These are phyloP conservation scores for Monosporascus sp. DNA, from an alignment of 2,329 filamentous ascomycete genomes.

Conservation along the genomic window DNA sequence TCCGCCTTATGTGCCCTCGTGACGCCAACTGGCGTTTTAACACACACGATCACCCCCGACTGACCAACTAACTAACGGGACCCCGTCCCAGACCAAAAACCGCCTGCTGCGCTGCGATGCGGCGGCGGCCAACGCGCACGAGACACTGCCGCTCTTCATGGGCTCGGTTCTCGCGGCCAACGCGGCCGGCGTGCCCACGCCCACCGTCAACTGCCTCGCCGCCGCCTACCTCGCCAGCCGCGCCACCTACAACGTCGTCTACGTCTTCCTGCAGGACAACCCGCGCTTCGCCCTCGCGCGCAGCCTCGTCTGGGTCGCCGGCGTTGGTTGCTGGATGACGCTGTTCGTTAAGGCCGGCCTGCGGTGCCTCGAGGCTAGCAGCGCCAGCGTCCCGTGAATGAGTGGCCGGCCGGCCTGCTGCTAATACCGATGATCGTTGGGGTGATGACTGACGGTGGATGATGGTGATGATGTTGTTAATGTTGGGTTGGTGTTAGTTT, in stretches of 20 bases:
- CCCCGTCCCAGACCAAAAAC: slow-evolving; percentile 11
- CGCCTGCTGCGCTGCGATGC: slow-evolving; percentile 16
- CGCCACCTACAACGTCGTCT: slow-evolving; percentile 35
- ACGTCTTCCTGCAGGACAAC: slow-evolving; percentile 39
- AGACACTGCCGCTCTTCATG: slow-evolving; percentile 15
- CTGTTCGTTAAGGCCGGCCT: slow-evolving; percentile 39
- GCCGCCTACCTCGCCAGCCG: slow-evolving; percentile 36
- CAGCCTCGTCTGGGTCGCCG: slow-evolving; percentile 31
- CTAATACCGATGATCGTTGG: no score
- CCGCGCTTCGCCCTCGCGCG: slow-evolving; percentile 31
- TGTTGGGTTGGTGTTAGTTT: no score
- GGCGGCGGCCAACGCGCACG: slow-evolving; percentile 14
- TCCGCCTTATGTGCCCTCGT: no score
- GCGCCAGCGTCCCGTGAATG: not conserved
- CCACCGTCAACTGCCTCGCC: slow-evolving; percentile 35
- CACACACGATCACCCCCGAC: no score
- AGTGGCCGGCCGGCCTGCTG: not conserved
- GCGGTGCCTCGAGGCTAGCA: slow-evolving; percentile 9
- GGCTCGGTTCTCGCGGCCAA: slow-evolving; percentile 40
- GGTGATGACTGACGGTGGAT: no score
- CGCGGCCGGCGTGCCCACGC: slow-evolving; percentile 31
- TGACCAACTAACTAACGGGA: no score
- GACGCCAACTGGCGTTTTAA: no score
- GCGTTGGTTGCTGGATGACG: slow-evolving; percentile 28
- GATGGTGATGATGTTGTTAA: no score